phyloP scores from a whole-genome alignment of 345 rosid genomes.

The Murraya koenigii region DNA sequence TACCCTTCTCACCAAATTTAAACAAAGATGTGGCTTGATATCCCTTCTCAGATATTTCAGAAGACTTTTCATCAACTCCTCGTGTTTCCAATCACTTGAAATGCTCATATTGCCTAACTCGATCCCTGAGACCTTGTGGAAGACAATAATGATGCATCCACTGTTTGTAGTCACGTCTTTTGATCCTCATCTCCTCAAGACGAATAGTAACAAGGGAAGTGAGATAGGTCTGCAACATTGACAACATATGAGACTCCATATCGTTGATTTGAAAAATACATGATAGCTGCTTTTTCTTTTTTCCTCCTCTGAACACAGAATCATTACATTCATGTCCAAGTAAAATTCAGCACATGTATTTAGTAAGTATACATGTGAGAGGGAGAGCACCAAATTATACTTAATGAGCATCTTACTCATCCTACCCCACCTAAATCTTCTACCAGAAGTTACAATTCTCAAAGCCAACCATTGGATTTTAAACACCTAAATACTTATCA shows the following conservation, averaged over 20 bases:
- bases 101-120: slow-evolving; percentile 67
- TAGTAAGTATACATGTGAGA: background rate
- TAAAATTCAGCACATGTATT: background rate
- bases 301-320: background rate
- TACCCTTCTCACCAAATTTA: slow-evolving; percentile 85
- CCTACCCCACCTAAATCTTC: too few species aligned
- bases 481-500: too few species aligned
- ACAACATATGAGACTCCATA: slow-evolving; percentile 1
- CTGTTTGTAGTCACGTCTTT: slow-evolving; percentile 85
- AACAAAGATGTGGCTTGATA: slow-evolving; percentile 83
- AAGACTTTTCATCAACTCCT: slow-evolving; percentile 75
- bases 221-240: slow-evolving; percentile 69
- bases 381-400: too few species aligned
- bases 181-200: slow-evolving; percentile 92
- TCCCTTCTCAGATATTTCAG: slow-evolving; percentile 88
- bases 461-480: too few species aligned
- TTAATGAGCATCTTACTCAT: too few species aligned
- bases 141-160: slow-evolving; percentile 94
- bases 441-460: too few species aligned
- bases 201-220: slow-evolving; percentile 76
- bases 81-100: slow-evolving; percentile 79
- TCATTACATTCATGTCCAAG: background rate
- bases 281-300: background rate
- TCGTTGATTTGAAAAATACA: background rate
- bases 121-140: slow-evolving; percentile 61